Evolutionary conservation across 2,329 filamentous ascomycete species (phyloP).

Genomic region (Microascus cirrosus): DNA sequence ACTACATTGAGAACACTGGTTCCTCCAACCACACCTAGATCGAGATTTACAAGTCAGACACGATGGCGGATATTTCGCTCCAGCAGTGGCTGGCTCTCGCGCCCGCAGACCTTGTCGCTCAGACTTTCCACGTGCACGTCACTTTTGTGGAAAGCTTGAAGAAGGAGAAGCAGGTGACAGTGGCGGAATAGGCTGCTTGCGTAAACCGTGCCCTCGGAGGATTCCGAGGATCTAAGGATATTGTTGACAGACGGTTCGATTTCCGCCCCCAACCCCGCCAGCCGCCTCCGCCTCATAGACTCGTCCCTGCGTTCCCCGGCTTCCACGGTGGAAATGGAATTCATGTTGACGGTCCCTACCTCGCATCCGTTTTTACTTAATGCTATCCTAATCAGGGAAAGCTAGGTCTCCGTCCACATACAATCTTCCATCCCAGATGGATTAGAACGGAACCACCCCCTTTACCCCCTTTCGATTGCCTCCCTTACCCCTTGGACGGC

Average conservation of each 20-base stretch:
- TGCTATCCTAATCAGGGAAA: neutral
- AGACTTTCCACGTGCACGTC: constrained; percentile 45
- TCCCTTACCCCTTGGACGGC: neutral
- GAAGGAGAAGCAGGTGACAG: constrained; percentile 51
- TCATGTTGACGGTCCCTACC: no score
- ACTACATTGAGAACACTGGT: no score
- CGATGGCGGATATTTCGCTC: constrained; percentile 54
- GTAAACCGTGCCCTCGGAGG: no score
- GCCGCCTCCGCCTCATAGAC: no score
- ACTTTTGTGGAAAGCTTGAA: constrained; percentile 45
- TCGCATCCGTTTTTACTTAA: no score
- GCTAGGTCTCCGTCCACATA: neutral
- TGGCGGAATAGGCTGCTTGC: constrained; percentile 6
- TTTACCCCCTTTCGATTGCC: neutral
- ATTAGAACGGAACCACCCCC: neutral
- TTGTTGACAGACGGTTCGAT: neutral
- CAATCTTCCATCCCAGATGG: neutral
- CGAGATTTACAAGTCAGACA: constrained; percentile 58
- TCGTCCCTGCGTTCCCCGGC: no score
- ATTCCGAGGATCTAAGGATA: no score
- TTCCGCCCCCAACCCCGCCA: neutral
- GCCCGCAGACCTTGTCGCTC: constrained; percentile 49
- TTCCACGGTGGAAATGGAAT: no score
- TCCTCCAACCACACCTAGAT: no score
- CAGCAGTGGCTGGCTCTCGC: constrained; percentile 61